These are phyloP conservation scores for Nymphaea colorata DNA, from an alignment of 164 flowering plant species.

Conservation along the genomic window DNA sequence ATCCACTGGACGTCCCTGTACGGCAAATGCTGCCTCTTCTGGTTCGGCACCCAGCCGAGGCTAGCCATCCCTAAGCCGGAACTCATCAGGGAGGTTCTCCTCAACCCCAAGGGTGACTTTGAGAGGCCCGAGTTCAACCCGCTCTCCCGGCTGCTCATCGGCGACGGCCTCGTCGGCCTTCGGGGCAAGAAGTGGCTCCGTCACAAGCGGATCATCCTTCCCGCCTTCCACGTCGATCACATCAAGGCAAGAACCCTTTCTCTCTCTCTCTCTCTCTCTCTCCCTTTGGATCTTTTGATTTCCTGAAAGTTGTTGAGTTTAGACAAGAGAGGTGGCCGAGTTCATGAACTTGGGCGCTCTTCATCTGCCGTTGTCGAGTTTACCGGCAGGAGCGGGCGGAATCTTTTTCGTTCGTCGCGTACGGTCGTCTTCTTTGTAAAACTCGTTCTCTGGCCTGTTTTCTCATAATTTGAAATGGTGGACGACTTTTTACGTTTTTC, in stretches of 20 bases:
- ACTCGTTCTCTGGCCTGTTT: too few relatives aligned
- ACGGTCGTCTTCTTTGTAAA: too few relatives aligned
- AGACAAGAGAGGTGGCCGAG: too few relatives aligned
- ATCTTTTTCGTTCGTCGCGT: too few relatives aligned
- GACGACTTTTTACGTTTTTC: too few relatives aligned
- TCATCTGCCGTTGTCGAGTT: too few relatives aligned
- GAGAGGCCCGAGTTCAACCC: conserved; percentile 4
- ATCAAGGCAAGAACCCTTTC: conserved; percentile 6
- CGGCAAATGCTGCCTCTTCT: conserved; percentile 8
- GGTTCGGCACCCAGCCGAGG: conserved; percentile 11
- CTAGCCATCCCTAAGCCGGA: conserved; percentile 5
- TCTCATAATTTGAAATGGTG: too few relatives aligned
- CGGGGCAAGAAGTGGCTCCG: conserved; percentile 10
- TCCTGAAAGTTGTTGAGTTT: too few relatives aligned
- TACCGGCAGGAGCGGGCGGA: too few relatives aligned
- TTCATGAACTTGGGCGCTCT: too few relatives aligned
- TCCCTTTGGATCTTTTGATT: neutral
- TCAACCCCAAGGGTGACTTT: conserved; percentile 6
- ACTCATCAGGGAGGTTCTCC: conserved; percentile 9
- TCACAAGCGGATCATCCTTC: conserved; percentile 8
- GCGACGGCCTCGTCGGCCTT: conserved; percentile 7
- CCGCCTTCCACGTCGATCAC: conserved; percentile 9
- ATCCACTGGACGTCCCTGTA: conserved; percentile 6
- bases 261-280: too few relatives aligned
- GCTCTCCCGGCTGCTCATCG: conserved; percentile 6